A percentile compares a stretch with the other conserved stretches of the same genome.
Conservation (phyloP, 2,329 filamentous ascomycete species). For the Penicillium digitatum region DNA sequence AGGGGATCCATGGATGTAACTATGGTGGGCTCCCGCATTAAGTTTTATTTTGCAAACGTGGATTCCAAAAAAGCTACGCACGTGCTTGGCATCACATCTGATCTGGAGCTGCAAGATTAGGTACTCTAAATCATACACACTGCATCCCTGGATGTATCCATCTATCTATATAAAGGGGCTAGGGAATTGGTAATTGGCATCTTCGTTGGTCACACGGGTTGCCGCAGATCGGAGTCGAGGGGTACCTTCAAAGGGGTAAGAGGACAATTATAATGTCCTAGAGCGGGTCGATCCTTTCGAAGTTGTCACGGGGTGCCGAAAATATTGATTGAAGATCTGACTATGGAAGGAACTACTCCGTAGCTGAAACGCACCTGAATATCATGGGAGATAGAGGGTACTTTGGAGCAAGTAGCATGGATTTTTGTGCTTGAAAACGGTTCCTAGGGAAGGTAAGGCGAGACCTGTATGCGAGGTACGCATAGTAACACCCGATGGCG, state of each 20-base stretch:
- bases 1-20: not conserved
- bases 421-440: not conserved
- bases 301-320: constrained; percentile 9
- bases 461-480: constrained; percentile 10
- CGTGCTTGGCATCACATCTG: not conserved
- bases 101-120: not conserved
- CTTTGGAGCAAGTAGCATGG: not conserved
- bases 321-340: constrained; percentile 2
- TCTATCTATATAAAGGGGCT: not conserved
- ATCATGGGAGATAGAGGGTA: not conserved
- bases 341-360: not conserved
- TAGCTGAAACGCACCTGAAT: not conserved
- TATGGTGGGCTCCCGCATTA: not conserved
- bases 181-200: not conserved
- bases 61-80: not conserved
- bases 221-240: constrained; percentile 7
- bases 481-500: constrained; percentile 12
- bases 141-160: not conserved
- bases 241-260: not conserved
- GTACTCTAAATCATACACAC: not conserved
- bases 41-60: not conserved
- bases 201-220: constrained; percentile 4
- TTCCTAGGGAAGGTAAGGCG: constrained; percentile 19
- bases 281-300: not conserved
- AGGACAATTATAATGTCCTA: not conserved